Evolutionary conservation across 768 basidiomycete genomes (phyloP).

Genomic region (Hygrocybe punicea): DNA sequence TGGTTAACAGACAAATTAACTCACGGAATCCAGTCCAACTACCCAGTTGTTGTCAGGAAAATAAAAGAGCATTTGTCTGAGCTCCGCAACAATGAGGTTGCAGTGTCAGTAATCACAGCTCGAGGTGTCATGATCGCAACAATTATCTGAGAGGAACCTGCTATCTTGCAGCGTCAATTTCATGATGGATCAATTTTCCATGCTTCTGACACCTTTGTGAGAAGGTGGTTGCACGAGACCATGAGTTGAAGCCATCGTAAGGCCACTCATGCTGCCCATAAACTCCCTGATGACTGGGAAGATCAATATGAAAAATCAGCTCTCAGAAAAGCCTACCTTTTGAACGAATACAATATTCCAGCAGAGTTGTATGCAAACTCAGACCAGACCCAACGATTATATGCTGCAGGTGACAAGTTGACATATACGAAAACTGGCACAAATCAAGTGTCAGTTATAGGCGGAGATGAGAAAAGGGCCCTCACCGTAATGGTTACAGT

Average conservation of each 20-base stretch:
- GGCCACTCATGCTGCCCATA: constrained; percentile 16
- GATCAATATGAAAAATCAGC: constrained; percentile 17
- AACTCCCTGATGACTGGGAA: constrained; percentile 22
- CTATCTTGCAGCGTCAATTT: constrained; percentile 7
- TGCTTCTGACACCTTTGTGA: constrained; percentile 22
- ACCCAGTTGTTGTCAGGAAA: constrained; percentile 13
- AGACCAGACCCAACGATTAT: constrained; percentile 35
- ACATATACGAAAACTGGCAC: constrained; percentile 21
- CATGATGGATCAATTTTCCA: constrained; percentile 18
- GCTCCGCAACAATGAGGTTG: constrained; percentile 17
- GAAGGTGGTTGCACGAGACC: constrained; percentile 22
- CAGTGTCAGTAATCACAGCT: constrained; percentile 17
- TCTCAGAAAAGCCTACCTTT: constrained; percentile 16
- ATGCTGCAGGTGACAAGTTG: constrained; percentile 26
- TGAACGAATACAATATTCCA: constrained; percentile 33
- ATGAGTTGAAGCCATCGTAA: constrained; percentile 16
- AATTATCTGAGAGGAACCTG: constrained; percentile 7
- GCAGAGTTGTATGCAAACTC: constrained; percentile 30
- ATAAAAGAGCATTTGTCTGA: constrained; percentile 9
- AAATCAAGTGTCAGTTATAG: constrained; percentile 25
- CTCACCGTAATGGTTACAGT: constrained; percentile 35
- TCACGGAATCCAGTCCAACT: background rate
- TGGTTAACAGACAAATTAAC: background rate
- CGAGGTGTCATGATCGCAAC: constrained; percentile 25
- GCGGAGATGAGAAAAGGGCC: constrained; percentile 39